A percentile compares a stretch with the other conserved stretches of the same genome.
Conservation (phyloP, 805 yeast genomes). For the Saturnispora besseyi region DNA sequence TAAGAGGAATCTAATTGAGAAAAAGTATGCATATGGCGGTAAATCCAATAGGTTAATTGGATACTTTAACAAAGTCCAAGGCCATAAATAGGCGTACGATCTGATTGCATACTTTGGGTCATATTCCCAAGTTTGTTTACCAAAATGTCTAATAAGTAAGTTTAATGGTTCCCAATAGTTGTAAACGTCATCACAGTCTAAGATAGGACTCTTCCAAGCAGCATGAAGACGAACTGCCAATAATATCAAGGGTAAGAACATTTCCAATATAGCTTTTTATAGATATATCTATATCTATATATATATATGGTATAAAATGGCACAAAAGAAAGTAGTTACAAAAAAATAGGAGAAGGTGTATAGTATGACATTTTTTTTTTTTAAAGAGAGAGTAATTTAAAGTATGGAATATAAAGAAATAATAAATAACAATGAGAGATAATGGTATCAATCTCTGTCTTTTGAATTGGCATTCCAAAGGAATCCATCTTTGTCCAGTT, state of each 20-base stretch:
- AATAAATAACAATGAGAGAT: background rate
- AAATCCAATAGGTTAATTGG: slow-evolving; percentile 16
- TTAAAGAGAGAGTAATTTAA: background rate
- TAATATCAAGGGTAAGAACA: slow-evolving; percentile 4
- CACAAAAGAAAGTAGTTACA: background rate
- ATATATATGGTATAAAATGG: too few relatives aligned
- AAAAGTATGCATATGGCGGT: slow-evolving; percentile 34
- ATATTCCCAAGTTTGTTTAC: slow-evolving; percentile 95
- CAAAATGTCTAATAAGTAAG: slow-evolving; percentile 66
- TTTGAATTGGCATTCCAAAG: slow-evolving; percentile 26
- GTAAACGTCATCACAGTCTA: slow-evolving; percentile 89
- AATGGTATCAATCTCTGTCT: slow-evolving; percentile 17
- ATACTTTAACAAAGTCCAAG: slow-evolving; percentile 27
- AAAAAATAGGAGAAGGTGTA: background rate
- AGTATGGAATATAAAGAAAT: background rate
- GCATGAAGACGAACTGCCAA: slow-evolving; percentile 15
- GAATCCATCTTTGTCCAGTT: slow-evolving; percentile 25
- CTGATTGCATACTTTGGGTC: slow-evolving; percentile 84
- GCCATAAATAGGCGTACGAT: slow-evolving; percentile 70
- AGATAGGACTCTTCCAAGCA: slow-evolving; percentile 54
- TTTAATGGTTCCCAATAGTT: slow-evolving; percentile 95
- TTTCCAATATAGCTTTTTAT: too few relatives aligned
- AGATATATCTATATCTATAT: background rate
- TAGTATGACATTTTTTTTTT: background rate
- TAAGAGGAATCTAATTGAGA: slow-evolving; percentile 39